A percentile compares a stretch with the other conserved stretches of the same genome.
phyloP scores from a whole-genome alignment of 2,329 filamentous ascomycete species.

The Aspergillus ruber region DNA sequence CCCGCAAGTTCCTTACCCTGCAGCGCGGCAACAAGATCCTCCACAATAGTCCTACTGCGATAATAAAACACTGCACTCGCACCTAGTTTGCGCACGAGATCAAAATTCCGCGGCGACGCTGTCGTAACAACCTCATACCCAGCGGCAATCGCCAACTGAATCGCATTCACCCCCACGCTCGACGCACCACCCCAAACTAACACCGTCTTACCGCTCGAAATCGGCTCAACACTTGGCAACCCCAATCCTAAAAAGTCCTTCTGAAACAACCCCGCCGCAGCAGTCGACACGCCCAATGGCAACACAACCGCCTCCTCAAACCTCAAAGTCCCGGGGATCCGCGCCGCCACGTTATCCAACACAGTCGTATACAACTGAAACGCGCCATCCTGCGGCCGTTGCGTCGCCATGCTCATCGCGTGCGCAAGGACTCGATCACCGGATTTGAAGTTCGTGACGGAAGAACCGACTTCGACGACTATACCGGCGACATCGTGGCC shows the following conservation, averaged over 20 bases:
- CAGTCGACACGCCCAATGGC: constrained; percentile 27
- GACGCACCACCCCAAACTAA: constrained; percentile 50
- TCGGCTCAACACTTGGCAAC: constrained; percentile 2
- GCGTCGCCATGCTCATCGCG: constrained; percentile 8
- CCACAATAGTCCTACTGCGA: constrained; percentile 12
- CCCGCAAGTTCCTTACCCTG: constrained; percentile 11
- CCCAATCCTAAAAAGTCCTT: constrained; percentile 16
- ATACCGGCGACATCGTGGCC: constrained; percentile 15
- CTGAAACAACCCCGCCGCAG: constrained; percentile 23
- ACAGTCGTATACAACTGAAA: constrained; percentile 29
- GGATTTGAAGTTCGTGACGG: constrained; percentile 8
- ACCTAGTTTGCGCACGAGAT: constrained; percentile 38
- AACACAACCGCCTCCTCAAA: constrained; percentile 27
- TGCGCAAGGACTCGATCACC: constrained; percentile 26
- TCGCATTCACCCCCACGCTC: constrained; percentile 38
- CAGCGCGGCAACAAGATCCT: constrained; percentile 6
- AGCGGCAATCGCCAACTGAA: constrained; percentile 36
- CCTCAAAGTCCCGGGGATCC: constrained; percentile 21
- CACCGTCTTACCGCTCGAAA: constrained; percentile 10
- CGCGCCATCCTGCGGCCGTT: constrained; percentile 9
- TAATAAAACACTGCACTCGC: constrained; percentile 42
- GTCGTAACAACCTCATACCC: constrained; percentile 37
- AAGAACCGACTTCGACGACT: constrained; percentile 6
- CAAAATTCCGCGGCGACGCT: constrained; percentile 36
- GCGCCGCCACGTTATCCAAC: constrained; percentile 9